Base-by-base conservation (phyloP, 2,329 filamentous ascomycete genomes). In the Cordyceps sp. region DNA sequence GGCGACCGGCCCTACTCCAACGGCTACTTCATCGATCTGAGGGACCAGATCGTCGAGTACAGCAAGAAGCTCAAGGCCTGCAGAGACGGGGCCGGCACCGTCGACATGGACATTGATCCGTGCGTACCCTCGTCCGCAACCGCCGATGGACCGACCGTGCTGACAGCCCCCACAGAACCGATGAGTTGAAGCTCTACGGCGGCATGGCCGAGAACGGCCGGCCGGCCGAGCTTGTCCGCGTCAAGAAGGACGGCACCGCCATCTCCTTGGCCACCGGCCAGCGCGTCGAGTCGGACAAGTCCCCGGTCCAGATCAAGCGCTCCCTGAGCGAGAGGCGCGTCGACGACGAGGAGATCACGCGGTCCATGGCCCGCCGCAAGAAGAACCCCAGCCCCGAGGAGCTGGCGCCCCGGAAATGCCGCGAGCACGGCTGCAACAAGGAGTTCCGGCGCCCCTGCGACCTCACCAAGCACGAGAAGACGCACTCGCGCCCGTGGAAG, bases 361-460 rank as follows among this genome's bases (percentile, higher is more conserved):
- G 86, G 31, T 96, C 86, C 26, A 96, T 94, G 88, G 88, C 86
- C 36, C 79, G 86, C 36, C 78, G 85, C 42, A 92, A 92, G 71
- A 93, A 93, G 72, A 88, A 88, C 37, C 83, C 84, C 23, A 78
- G 75, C 32, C 78, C 81, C 6, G 82, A 88, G 55, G 79, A 92
- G 54, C 73, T 88, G 31, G 75, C 82, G 30, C 79, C 73, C 35
- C 77, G 88, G 58, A 73, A 73, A 45, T 93, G 84, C 64, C 68
- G 69, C 39, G 72, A 85, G 49, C 62, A 64, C 5, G 71, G 72
- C 26, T 96, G 88, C 59, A 75, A 73, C 54, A 94, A 93, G 59
- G 74, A 88, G 55, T 96, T 96, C 63, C 92, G 90, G 58, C 78
- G 90, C 39, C 84, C 84, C n/a, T 96, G 90, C 56, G 90, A 98